Conservation (phyloP, 2,329 filamentous ascomycete species). For the Graphilbum fragrans region DNA sequence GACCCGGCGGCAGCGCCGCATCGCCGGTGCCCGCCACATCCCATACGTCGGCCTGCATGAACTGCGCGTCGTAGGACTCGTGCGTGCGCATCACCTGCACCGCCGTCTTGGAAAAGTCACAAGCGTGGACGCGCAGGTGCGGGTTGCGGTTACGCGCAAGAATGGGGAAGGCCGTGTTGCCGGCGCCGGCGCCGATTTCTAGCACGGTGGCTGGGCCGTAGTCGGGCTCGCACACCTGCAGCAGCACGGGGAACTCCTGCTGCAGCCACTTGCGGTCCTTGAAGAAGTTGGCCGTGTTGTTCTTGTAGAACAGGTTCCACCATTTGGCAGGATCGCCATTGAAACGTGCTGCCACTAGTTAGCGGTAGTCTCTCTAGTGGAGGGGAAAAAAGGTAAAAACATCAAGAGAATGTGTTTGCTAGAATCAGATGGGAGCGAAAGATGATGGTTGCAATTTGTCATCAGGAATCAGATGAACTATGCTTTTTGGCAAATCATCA, state of each 20-base stretch:
- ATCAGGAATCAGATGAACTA: slow-evolving; percentile 64
- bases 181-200: slow-evolving; percentile 89
- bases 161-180: slow-evolving; percentile 92
- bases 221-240: slow-evolving; percentile 56
- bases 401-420: slow-evolving; percentile 9
- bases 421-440: slow-evolving; percentile 64
- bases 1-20: slow-evolving; percentile 59
- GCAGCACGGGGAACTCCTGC: slow-evolving; percentile 89
- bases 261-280: slow-evolving; percentile 96
- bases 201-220: slow-evolving; percentile 61
- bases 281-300: slow-evolving; percentile 96
- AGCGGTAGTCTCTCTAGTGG: not conserved
- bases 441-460: slow-evolving; percentile 47
- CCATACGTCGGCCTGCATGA: slow-evolving; percentile 89
- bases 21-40: slow-evolving; percentile 52
- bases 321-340: slow-evolving; percentile 85
- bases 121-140: slow-evolving; percentile 74
- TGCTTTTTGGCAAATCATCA: slow-evolving; percentile 46
- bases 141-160: slow-evolving; percentile 74
- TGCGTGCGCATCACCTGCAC: slow-evolving; percentile 83
- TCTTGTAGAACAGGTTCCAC: slow-evolving; percentile 98
- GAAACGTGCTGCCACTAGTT: slow-evolving; percentile 52
- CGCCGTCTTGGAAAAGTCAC: slow-evolving; percentile 91
- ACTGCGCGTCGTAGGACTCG: slow-evolving; percentile 54
- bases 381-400: slow-evolving; percentile 2